Evolutionary conservation across 495 filamentous ascomycete species (phyloP).

Genomic region (Podospora sp.): DNA sequence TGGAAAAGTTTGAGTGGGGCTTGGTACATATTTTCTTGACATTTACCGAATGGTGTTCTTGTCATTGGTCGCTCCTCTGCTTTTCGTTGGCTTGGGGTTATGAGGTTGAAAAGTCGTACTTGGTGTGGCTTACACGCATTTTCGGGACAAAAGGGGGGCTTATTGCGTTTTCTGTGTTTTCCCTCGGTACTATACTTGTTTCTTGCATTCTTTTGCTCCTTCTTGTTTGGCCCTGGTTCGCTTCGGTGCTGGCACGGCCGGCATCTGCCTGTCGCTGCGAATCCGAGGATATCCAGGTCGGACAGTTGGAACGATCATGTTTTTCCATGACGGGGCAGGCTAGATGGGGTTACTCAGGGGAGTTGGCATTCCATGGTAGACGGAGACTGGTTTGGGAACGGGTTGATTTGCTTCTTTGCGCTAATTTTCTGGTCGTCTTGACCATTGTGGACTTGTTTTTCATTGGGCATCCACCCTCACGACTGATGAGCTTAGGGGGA

Average conservation of each 20-base stretch:
- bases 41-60: slow-evolving; percentile 26
- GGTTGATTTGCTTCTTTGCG: slow-evolving; percentile 23
- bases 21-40: slow-evolving; percentile 31
- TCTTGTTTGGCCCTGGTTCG: not conserved
- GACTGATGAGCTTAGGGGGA: slow-evolving; percentile 32
- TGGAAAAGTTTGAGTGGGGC: slow-evolving; percentile 32
- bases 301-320: slow-evolving; percentile 4
- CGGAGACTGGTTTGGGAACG: slow-evolving; percentile 13
- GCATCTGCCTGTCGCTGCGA: no score
- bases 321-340: slow-evolving; percentile 21
- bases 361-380: slow-evolving; percentile 29
- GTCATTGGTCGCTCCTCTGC: slow-evolving; percentile 19
- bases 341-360: slow-evolving; percentile 24
- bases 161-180: slow-evolving; percentile 19
- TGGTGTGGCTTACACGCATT: slow-evolving; percentile 19
- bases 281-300: not conserved
- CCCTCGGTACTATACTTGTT: slow-evolving; percentile 17
- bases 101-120: slow-evolving; percentile 34
- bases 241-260: not conserved
- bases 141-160: slow-evolving; percentile 29
- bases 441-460: slow-evolving; percentile 21
- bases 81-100: slow-evolving; percentile 23
- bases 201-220: slow-evolving; percentile 14
- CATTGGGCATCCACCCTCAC: slow-evolving; percentile 28
- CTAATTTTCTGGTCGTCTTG: slow-evolving; percentile 22